Base-by-base conservation (phyloP, 1,284 basidiomycete genomes). In the Stereum hirsutum region DNA sequence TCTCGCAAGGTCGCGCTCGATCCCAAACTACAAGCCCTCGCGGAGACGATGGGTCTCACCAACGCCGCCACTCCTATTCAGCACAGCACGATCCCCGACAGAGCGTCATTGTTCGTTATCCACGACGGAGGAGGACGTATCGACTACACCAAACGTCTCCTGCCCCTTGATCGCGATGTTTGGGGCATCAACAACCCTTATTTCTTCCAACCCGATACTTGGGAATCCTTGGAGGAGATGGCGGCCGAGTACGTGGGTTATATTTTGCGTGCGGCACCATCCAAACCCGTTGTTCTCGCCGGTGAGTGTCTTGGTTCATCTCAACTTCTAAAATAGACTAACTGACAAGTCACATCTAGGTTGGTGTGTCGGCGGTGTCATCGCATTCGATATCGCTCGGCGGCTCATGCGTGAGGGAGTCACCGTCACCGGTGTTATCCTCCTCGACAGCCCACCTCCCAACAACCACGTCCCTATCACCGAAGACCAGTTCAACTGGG, bases 331-430 rank as follows among this genome's bases (percentile, higher is more conserved):
- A 26, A 17, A 44, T 37, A 31, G 38, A 34, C 38, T 49, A n/a
- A 32, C 23, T 28, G 8, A 21, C n/a, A n/a, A n/a, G n/a, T n/a
- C n/a, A 17, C 25, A n/a, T n/a, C n/a, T n/a, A 81, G 82, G 83
- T 0, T 86, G 84, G 82, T 87, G 82, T 4, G 82, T 86, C 53
- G 83, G 83, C 12, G 83, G 83, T 3, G 72, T 84, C 10, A 72
- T 76, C 0, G 79, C 83, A 0, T 83, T 75, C 51, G 81, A 84
- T 52, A 60, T 74, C 5, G 72, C 78, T 14, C 67, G 66, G 2
- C 68, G 73, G 30, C 66, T 85, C n/a, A 49, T 56, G n/a, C 51
- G 51, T 8, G 57, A 51, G 6, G 75, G 72, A 2, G 50, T 69
- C 11, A 46, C 48, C 2, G 73, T 81, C 14, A 61, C 63, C 43